phyloP scores from a whole-genome alignment of 2,329 filamentous ascomycete species.

The Penicillium concentricum region DNA sequence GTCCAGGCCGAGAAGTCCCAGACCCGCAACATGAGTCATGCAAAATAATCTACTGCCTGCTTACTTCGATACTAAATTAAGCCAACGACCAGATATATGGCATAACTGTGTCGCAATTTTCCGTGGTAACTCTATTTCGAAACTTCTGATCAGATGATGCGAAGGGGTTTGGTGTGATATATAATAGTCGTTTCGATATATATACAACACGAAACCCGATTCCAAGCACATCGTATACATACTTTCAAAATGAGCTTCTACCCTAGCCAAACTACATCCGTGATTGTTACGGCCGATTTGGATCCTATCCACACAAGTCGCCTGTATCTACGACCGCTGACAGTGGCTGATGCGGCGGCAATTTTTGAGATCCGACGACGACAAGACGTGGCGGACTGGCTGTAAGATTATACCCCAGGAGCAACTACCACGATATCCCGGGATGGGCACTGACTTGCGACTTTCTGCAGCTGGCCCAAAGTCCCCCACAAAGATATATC shows the following conservation, averaged over 20 bases:
- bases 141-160: neutral
- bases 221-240: neutral
- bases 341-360: slow-evolving; percentile 17
- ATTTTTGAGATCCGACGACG: slow-evolving; percentile 24
- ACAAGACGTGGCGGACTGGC: slow-evolving; percentile 29
- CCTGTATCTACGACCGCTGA: slow-evolving; percentile 21
- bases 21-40: neutral
- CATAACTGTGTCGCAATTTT: neutral
- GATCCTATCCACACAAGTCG: slow-evolving; percentile 15
- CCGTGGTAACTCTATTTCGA: no score
- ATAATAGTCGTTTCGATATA: neutral
- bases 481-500: slow-evolving; percentile 12
- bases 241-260: slow-evolving; percentile 9
- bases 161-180: neutral
- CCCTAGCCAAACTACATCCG: slow-evolving; percentile 11
- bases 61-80: neutral
- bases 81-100: neutral
- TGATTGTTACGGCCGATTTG: slow-evolving; percentile 11
- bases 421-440: neutral
- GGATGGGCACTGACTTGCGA: neutral
- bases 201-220: neutral
- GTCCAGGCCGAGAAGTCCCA: neutral
- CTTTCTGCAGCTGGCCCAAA: slow-evolving; percentile 10
- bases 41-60: neutral
- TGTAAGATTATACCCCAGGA: slow-evolving; percentile 17